Evolutionary conservation across 768 basidiomycete species (phyloP).

Genomic region (Suillus discolor): DNA sequence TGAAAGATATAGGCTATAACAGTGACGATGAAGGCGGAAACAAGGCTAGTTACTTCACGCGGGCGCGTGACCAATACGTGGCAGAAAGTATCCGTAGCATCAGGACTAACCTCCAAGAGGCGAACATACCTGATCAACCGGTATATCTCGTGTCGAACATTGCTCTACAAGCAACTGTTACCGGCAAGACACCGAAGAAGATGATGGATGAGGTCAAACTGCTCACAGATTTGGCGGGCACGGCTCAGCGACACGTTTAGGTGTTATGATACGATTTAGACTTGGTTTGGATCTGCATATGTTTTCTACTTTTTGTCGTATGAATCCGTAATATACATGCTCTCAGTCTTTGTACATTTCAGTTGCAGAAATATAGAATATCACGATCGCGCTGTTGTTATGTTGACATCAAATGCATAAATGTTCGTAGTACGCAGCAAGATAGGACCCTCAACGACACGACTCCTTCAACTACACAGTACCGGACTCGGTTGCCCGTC

Average conservation of each 20-base stretch:
- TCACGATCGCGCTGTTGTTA: not conserved
- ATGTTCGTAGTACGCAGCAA: not conserved
- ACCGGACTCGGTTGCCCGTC: not conserved
- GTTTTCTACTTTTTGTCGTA: not conserved
- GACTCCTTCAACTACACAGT: not conserved
- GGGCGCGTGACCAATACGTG: constrained; percentile 13
- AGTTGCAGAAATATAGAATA: not conserved
- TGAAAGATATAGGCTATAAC: constrained; percentile 27
- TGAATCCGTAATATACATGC: not conserved
- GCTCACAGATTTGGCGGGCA: constrained; percentile 10
- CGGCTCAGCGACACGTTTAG: not conserved
- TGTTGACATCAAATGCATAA: not conserved
- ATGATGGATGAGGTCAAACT: constrained; percentile 8
- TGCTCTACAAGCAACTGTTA: constrained; percentile 10
- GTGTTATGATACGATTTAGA: not conserved
- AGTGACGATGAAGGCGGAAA: constrained; percentile 16
- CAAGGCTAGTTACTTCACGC: constrained; percentile 8
- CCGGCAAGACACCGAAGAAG: constrained; percentile 3
- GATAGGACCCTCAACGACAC: not conserved
- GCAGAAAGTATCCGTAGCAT: constrained; percentile 13
- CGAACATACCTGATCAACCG: constrained; percentile 18
- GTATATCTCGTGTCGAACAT: constrained; percentile 21
- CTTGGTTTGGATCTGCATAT: not conserved
- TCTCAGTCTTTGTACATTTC: not conserved
- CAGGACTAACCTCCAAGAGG: constrained; percentile 12